phyloP scores from a whole-genome alignment of 1,139 yeast species.

The Debaryomyces psychrophilus region DNA sequence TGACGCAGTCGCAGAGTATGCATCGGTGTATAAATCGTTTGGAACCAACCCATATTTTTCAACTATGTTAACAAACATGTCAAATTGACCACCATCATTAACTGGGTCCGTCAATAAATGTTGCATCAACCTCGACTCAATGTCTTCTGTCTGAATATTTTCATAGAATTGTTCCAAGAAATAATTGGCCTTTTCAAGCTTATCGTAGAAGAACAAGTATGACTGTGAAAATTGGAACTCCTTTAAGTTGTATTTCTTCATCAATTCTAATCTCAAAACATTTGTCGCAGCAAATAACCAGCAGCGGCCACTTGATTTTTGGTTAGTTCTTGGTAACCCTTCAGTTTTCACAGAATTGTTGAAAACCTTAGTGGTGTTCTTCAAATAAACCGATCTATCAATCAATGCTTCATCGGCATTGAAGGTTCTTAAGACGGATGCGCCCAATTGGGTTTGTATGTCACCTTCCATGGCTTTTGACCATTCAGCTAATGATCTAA shows the following conservation, averaged over 20 bases:
- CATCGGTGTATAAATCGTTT: conserved; percentile 20
- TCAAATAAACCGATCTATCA: conserved; percentile 13
- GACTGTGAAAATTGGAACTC: conserved; percentile 20
- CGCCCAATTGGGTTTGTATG: conserved; percentile 34
- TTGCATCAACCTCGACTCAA: conserved; percentile 20
- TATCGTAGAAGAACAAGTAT: conserved; percentile 38
- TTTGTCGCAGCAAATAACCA: conserved; percentile 25
- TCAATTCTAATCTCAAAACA: conserved; percentile 19
- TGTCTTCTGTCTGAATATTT: conserved; percentile 16
- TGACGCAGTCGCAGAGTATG: conserved; percentile 20
- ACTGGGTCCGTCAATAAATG: conserved; percentile 20
- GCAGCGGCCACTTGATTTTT: conserved; percentile 22
- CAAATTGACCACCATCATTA: conserved; percentile 25
- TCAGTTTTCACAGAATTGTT: conserved; percentile 18
- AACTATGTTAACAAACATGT: conserved; percentile 22
- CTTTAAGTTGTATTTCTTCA: conserved; percentile 20
- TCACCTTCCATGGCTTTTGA: conserved; percentile 29
- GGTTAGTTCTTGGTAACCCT: conserved; percentile 22
- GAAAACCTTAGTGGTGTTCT: conserved; percentile 13
- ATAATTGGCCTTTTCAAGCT: conserved; percentile 31
- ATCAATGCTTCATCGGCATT: conserved; percentile 22
- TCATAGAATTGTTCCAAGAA: conserved; percentile 19
- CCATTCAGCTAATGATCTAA: conserved; percentile 30
- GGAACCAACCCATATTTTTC: conserved; percentile 24
- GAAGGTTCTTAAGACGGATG: conserved; percentile 35